Evolutionary conservation across 306 rosid genomes (phyloP), one percentile per base, ranked within the genome.

Genomic region (Astragalus membranaceus): DNA sequence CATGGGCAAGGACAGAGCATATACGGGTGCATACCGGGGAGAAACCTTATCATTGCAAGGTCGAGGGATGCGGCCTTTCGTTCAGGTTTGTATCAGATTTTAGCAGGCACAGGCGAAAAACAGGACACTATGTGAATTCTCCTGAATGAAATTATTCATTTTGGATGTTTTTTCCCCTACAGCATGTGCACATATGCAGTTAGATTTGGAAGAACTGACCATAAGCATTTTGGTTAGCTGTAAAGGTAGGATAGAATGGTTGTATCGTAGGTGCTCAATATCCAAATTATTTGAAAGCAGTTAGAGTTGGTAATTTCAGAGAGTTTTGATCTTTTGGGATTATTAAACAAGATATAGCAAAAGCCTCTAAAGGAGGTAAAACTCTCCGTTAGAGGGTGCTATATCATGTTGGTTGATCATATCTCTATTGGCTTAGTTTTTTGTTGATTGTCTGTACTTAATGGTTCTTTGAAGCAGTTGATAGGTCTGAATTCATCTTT

Each of bases 1-100:
- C 92, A 15, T 94, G 99, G 99, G 96, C 99, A 13, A 81, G 96
- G 81, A 94, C 97, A 0, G 99, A 94, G 91, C 99, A 94, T 52
- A 79, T 94, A 4, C 87, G 99, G 1, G 96, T 94, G 63, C 99
- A 94, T 86, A 94, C 99, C 0, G 99, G 99, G 66, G 99, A 94
- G 82, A 82, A 89, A 76, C 99, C 99, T 30, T 94, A 94, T 78
- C 69, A 80, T 59, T 94, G 99, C 86, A 86, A 87, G 80, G 82
- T 91, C 41, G 88, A 87, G 29, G 95, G 96, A 9, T 94, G 99
- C 50, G 89, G 92, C 79, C 99, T 91, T 61, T 84, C 91, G 20
- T 94, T 94, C 88, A 86, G 99, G 78, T 94, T 87, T 56, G 92
- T 94, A 52, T 94, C 99, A 26, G 97, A 91, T 83, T 94, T 56